phyloP scores from a whole-genome alignment of 768 basidiomycete genomes.

The Heimioporus sp. region DNA sequence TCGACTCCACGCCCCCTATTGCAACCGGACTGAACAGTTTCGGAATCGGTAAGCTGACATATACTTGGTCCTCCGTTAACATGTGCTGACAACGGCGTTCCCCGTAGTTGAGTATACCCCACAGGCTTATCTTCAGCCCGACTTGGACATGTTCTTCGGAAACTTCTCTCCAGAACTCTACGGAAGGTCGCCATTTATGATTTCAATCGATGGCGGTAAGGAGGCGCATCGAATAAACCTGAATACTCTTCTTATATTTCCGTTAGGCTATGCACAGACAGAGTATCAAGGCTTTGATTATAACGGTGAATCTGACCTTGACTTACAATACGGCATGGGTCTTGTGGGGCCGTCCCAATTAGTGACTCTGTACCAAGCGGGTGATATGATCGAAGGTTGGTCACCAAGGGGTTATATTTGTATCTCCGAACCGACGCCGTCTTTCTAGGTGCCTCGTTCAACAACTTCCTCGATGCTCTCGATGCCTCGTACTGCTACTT shows the following conservation, averaged over 20 bases:
- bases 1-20: too few species aligned
- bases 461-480: constrained; percentile 37
- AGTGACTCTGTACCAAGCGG: constrained; percentile 33
- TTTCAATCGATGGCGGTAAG: constrained; percentile 36
- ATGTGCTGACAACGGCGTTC: background rate
- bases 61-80: too few species aligned
- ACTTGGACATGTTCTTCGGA: constrained; percentile 32
- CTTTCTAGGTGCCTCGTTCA: constrained; percentile 31
- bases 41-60: too few species aligned
- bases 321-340: constrained; percentile 31
- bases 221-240: background rate
- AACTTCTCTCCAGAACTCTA: constrained; percentile 15
- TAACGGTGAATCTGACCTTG: constrained; percentile 31
- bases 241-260: background rate
- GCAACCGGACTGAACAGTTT: too few species aligned
- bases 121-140: constrained; percentile 28
- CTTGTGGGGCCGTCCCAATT: constrained; percentile 24
- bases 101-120: constrained; percentile 34
- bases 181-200: constrained; percentile 26
- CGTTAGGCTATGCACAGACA: constrained; percentile 27
- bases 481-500: constrained; percentile 37
- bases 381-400: constrained; percentile 24
- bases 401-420: too few species aligned
- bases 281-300: constrained; percentile 7
- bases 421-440: too few species aligned